Conservation (phyloP, 805 yeast genomes). For the Ogataea degrootiae region DNA sequence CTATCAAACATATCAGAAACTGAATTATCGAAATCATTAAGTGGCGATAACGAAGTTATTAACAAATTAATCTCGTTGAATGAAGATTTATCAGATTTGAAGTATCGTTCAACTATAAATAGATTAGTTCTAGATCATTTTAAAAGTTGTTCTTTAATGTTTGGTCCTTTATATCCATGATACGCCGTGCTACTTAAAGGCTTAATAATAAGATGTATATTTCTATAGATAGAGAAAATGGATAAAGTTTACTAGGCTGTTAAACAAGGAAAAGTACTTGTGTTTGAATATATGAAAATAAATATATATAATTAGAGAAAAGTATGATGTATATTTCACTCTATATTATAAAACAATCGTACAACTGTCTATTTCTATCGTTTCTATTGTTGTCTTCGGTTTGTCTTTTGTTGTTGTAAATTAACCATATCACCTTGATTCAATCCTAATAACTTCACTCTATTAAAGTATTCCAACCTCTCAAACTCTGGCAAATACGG, state of each 20-base stretch:
- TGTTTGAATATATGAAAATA: too few species aligned
- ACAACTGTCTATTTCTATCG: too few species aligned
- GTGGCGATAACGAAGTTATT: neutral
- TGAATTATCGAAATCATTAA: constrained; percentile 2
- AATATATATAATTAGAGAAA: too few species aligned
- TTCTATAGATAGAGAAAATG: too few species aligned
- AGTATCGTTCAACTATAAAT: constrained; percentile 5
- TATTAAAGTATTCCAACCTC: constrained; percentile 13
- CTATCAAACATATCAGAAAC: constrained; percentile 4
- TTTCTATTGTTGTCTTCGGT: too few species aligned
- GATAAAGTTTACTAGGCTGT: too few species aligned
- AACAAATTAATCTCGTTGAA: constrained; percentile 5
- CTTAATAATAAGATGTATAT: neutral
- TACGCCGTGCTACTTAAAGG: neutral
- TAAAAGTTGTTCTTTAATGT: constrained; percentile 15
- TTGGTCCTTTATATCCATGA: constrained; percentile 11
- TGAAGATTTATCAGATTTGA: constrained; percentile 3
- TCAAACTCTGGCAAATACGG: constrained; percentile 18
- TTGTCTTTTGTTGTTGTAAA: too few species aligned
- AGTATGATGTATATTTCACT: too few species aligned
- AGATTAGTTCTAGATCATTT: constrained; percentile 15
- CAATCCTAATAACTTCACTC: neutral
- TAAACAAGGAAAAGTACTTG: too few species aligned
- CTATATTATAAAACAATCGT: too few species aligned
- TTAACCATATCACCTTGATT: constrained; percentile 17